Percentiles rank a stretch among this genome's conserved stretches.
Conservation (phyloP, 1,139 yeast species). For the Candida sojae region DNA sequence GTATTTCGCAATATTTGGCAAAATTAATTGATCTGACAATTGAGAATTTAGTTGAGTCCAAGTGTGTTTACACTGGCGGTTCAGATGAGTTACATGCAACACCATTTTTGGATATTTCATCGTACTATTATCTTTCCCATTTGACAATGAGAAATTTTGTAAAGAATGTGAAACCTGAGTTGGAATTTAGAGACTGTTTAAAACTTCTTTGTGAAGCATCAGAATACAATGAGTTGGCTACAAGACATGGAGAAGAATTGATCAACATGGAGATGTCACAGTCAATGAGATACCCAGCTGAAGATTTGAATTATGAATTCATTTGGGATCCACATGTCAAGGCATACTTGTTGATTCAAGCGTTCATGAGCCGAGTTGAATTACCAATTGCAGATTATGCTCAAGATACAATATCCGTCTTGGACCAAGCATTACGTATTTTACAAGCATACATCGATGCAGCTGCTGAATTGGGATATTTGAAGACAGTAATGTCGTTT, state of each 20-base stretch:
- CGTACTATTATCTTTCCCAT: constrained; percentile 93
- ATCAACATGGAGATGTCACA: constrained; percentile 89
- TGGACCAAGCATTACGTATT: constrained; percentile 93
- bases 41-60: constrained; percentile 66
- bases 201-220: constrained; percentile 74
- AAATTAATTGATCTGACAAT: constrained; percentile 71
- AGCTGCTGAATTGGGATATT: constrained; percentile 79
- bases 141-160: constrained; percentile 76
- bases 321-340: constrained; percentile 98
- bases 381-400: constrained; percentile 93
- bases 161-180: constrained; percentile 47
- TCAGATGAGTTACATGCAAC: constrained; percentile 63
- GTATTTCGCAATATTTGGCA: constrained; percentile 71
- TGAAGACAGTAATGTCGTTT: constrained; percentile 58
- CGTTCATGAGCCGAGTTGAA: constrained; percentile 79
- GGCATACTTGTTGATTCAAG: constrained; percentile 82
- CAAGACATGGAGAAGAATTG: constrained; percentile 93
- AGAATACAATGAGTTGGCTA: constrained; percentile 91
- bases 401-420: constrained; percentile 89
- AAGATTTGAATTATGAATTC: constrained; percentile 61
- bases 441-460: constrained; percentile 91
- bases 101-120: constrained; percentile 80
- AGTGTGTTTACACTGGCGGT: constrained; percentile 63
- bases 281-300: constrained; percentile 75
- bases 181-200: constrained; percentile 69